These are phyloP conservation scores for Fraxinus excelsior DNA, from an alignment of 257 asterid species.

Conservation along the genomic window DNA sequence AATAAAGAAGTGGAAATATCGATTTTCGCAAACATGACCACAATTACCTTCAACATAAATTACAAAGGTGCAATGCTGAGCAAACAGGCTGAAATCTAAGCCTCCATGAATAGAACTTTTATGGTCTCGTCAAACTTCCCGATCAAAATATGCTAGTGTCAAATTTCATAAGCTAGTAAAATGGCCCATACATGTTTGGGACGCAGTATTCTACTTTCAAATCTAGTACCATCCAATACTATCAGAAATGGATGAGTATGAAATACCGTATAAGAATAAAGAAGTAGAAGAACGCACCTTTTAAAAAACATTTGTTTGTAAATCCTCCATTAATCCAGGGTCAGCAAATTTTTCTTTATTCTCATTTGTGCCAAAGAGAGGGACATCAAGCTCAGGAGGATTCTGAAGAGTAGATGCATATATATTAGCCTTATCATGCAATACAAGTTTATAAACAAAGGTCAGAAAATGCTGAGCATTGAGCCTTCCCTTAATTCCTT, in stretches of 20 bases:
- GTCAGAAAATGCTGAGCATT: background rate
- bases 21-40: slow-evolving; percentile 8
- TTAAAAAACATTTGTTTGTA: slow-evolving; percentile 79
- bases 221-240: background rate
- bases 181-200: background rate
- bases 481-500: background rate
- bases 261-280: background rate
- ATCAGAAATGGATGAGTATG: background rate
- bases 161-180: background rate
- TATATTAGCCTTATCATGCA: slow-evolving; percentile 22
- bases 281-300: slow-evolving; percentile 31
- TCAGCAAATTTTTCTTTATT: slow-evolving; percentile 54
- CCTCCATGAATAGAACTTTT: background rate
- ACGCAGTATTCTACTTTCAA: background rate
- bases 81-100: slow-evolving; percentile 16
- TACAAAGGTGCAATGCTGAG: background rate
- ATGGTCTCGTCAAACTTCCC: slow-evolving; percentile 8
- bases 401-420: slow-evolving; percentile 40
- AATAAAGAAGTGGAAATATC: slow-evolving; percentile 4
- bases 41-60: background rate
- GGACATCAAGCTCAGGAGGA: slow-evolving; percentile 75
- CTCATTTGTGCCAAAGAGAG: slow-evolving; percentile 37
- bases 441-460: background rate
- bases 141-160: slow-evolving; percentile 13
- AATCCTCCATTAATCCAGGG: slow-evolving; percentile 64